Conservation (phyloP, 768 basidiomycete species). For the Tricholoma bakamatsutake region DNA sequence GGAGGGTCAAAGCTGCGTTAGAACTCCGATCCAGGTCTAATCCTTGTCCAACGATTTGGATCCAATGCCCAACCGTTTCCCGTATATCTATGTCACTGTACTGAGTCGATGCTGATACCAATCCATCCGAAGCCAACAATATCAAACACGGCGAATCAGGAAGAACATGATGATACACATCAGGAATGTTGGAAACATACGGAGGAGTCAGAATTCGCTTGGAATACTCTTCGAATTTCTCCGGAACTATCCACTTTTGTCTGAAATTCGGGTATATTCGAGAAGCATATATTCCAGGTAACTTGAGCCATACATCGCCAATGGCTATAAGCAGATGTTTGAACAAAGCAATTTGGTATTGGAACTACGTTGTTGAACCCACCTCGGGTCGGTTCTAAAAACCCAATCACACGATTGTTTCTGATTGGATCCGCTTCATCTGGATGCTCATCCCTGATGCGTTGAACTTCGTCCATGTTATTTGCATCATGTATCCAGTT, state of each 20-base stretch:
- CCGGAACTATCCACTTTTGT: conserved; percentile 29
- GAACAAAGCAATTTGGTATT: background rate
- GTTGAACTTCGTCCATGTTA: conserved; percentile 33
- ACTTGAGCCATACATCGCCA: conserved; percentile 50
- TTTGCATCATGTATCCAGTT: conserved; percentile 46
- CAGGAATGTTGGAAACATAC: conserved; percentile 41
- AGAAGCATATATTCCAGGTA: conserved; percentile 40
- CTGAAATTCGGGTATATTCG: conserved; percentile 39
- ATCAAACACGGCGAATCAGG: conserved; percentile 24
- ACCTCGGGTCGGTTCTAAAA: conserved; percentile 54
- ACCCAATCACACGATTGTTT: conserved; percentile 43
- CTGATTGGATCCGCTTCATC: conserved; percentile 37
- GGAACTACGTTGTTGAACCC: conserved; percentile 7
- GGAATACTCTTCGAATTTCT: conserved; percentile 35
- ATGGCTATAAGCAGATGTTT: conserved; percentile 30
- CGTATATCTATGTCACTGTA: conserved; percentile 23
- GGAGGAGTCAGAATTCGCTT: conserved; percentile 44
- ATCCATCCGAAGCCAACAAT: conserved; percentile 48
- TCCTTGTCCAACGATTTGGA: conserved; percentile 21
- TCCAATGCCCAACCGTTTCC: conserved; percentile 29
- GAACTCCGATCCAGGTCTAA: conserved; percentile 15
- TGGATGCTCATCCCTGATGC: conserved; percentile 41
- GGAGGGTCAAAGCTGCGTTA: conserved; percentile 33
- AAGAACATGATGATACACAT: conserved; percentile 36
- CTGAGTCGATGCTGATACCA: conserved; percentile 37